phyloP scores from a whole-genome alignment of 1,284 basidiomycete genomes.

The Cutaneotrichosporon sp. region DNA sequence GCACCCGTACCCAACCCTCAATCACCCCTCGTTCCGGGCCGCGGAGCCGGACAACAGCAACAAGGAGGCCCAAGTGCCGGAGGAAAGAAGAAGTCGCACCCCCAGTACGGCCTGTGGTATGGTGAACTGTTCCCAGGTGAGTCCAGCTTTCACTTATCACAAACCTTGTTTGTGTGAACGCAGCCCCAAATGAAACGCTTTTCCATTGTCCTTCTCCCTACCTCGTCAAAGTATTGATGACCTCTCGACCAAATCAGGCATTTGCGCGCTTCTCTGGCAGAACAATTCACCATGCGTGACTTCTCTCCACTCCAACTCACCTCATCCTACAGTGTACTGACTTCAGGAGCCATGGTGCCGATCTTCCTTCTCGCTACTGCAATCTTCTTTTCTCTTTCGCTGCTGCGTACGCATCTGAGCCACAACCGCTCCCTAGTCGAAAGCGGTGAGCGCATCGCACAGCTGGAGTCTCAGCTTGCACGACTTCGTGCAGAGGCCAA shows the following conservation, averaged over 20 bases:
- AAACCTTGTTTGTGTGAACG: too few relatives aligned
- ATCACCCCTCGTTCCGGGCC: constrained; percentile 13
- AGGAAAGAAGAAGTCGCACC: constrained; percentile 13
- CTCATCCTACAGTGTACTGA: constrained; percentile 1
- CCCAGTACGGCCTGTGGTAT: constrained; percentile 38
- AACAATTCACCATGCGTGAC: too few relatives aligned
- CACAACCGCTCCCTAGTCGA: constrained; percentile 38
- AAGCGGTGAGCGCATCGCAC: constrained; percentile 32
- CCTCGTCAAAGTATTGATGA: too few relatives aligned
- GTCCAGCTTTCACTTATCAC: too few relatives aligned
- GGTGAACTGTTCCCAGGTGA: constrained; percentile 41
- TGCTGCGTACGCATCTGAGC: constrained; percentile 40
- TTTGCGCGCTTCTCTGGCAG: too few relatives aligned
- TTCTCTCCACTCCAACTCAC: not conserved
- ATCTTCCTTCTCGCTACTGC: constrained; percentile 45
- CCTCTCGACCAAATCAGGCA: too few relatives aligned
- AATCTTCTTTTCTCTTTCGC: constrained; percentile 43
- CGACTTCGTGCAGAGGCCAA: constrained; percentile 26
- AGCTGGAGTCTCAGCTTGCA: constrained; percentile 40
- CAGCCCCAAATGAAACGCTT: too few relatives aligned
- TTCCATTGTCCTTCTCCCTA: too few relatives aligned
- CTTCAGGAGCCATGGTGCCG: constrained; percentile 44
- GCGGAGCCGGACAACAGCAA: not conserved
- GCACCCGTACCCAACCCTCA: constrained; percentile 10
- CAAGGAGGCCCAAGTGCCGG: not conserved